Base-by-base conservation (phyloP, 306 rosid species). In the Vicia faba region DNA sequence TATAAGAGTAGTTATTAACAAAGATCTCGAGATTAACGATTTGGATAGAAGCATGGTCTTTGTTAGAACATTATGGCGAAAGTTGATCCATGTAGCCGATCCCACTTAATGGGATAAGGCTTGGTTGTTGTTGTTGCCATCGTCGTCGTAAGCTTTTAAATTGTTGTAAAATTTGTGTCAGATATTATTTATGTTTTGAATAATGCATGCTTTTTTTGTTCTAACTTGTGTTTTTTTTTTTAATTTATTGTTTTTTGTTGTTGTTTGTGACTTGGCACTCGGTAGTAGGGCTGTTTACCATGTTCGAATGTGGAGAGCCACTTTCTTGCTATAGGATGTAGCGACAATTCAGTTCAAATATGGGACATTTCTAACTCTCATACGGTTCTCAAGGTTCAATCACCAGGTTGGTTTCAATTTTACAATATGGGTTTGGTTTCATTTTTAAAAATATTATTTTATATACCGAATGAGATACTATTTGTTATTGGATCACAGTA, bases 261-360 rank as follows among this genome's bases (percentile, higher is more conserved):
- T 14, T 18, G 48, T 11, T 49, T 44, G 39, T 71, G 58, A 46
- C n/a, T 68, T 58, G 48, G 7, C 18, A 11, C 70, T 54, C 68
- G 83, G 55, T 70, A 63, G 84, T 41, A 80, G 83, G 82, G 84
- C 11, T 58, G 61, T 60, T 80, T 45, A 57, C 29, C 73, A 69
- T 71, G 72, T 75, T 76, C 68, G 59, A 53, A 50, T 57, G 79
- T 53, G 84, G 87, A 61, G 10, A 65, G 68, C 67, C 64, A 71
- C 51, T 84, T 46, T 68, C 75, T 93, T 68, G 96, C 91, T 20
- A 54, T 88, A 64, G 98, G 98, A 48, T 89, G 93, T 57, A 83
- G 88, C 43, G 91, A 90, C 68, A 93, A 93, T 75, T 89, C 98
- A 40, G 88, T 93, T 55, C 86, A 80, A 64, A 23, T 93, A 13